Evolutionary conservation across 331 rosid species (phyloP).

Genomic region (Telfairia occidentalis): DNA sequence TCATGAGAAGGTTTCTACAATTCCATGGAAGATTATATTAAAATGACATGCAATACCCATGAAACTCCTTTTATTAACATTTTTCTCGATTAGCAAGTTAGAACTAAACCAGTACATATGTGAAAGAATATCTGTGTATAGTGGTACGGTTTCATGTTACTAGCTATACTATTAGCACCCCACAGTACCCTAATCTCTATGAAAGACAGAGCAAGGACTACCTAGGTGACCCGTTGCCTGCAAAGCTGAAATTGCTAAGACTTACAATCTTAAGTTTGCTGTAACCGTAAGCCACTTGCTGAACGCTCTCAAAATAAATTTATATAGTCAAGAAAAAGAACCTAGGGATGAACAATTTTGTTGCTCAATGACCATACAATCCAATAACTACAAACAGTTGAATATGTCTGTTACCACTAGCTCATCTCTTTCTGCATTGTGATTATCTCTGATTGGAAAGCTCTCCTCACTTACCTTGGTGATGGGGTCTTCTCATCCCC

Average conservation of each 20-base stretch:
- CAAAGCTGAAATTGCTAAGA: neutral
- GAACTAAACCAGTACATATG: neutral
- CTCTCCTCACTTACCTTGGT: no score
- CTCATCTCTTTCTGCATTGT: no score
- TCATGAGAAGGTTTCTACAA: neutral
- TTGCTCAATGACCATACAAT: neutral
- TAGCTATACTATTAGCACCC: neutral
- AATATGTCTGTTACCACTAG: neutral
- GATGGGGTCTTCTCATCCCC: no score
- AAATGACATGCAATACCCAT: neutral
- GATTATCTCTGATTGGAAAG: no score
- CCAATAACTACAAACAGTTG: neutral
- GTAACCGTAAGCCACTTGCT: neutral
- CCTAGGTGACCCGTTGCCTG: neutral
- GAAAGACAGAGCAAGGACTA: neutral
- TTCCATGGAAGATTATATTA: neutral
- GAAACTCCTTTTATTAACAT: neutral
- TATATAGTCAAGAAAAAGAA: neutral
- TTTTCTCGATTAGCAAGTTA: neutral
- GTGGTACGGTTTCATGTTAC: neutral
- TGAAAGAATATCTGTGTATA: neutral
- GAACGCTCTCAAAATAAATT: neutral
- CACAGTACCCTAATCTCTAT: neutral
- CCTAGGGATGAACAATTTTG: neutral
- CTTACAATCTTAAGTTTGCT: neutral